A percentile compares a stretch with the other conserved stretches of the same genome.
These are phyloP conservation scores for Fonsecaea multimorphosa DNA, from an alignment of 2,329 filamentous ascomycete species.

Conservation along the genomic window DNA sequence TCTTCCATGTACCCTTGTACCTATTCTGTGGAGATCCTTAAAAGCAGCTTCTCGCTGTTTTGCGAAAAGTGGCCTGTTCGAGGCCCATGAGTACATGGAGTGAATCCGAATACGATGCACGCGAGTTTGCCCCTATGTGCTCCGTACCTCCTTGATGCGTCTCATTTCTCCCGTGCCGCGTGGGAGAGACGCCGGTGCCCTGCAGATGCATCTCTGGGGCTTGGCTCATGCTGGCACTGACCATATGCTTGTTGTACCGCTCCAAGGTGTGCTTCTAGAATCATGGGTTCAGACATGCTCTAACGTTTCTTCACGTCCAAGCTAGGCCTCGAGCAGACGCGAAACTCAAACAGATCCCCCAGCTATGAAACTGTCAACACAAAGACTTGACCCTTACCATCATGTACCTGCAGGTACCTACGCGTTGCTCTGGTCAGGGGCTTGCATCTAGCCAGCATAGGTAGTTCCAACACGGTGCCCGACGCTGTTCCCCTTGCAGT, in stretches of 20 bases:
- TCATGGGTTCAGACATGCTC: not conserved
- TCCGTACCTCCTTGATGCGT: not conserved
- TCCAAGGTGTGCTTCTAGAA: not conserved
- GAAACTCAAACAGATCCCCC: not conserved
- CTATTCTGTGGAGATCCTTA: not conserved
- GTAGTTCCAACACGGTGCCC: not conserved
- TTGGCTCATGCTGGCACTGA: not conserved
- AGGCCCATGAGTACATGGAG: not conserved
- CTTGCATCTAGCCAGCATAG: conserved; percentile 4
- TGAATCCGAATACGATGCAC: not conserved
- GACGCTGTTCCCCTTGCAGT: conserved; percentile 17
- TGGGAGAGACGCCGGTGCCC: not conserved
- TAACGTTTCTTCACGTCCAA: not conserved
- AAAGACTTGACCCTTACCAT: not conserved
- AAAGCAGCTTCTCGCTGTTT: not conserved
- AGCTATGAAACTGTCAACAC: not conserved
- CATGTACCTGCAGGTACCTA: not conserved
- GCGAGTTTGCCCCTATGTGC: not conserved
- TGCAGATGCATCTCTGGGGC: not conserved
- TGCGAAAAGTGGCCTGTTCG: not conserved
- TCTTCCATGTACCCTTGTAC: not conserved
- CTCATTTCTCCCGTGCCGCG: not conserved
- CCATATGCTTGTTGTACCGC: not conserved
- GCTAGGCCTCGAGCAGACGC: not conserved
- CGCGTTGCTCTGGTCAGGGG: conserved; percentile 11